phyloP scores from a whole-genome alignment of 1,284 basidiomycete species.

The Anthracocystis walkeri region DNA sequence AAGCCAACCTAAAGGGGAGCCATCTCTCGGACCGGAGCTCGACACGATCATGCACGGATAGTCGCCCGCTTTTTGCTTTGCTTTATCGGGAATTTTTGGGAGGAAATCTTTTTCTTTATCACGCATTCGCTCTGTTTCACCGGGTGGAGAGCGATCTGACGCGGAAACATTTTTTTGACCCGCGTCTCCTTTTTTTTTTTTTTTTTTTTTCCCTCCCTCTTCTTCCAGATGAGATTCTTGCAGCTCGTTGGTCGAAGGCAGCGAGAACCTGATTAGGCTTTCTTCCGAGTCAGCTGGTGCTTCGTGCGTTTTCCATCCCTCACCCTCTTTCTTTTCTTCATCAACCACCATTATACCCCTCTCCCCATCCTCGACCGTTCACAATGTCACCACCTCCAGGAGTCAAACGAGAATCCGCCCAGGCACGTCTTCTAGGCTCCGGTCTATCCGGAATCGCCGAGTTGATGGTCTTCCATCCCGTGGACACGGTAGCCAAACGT shows the following conservation, averaged over 20 bases:
- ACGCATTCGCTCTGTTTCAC: not conserved
- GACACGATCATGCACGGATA: not conserved
- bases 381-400: constrained; percentile 61
- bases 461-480: constrained; percentile 75
- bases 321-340: constrained; percentile 27
- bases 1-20: not conserved
- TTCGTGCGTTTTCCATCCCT: constrained; percentile 2
- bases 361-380: not conserved
- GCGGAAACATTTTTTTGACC: constrained; percentile 1
- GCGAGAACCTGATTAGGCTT: not conserved
- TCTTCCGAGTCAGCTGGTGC: not conserved
- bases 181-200: constrained; percentile 5
- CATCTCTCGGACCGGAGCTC: not conserved
- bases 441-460: constrained; percentile 86
- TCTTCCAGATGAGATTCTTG: not conserved
- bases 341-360: constrained; percentile 17
- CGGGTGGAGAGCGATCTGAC: no score
- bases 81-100: constrained; percentile 14
- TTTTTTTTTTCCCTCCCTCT: constrained; percentile 10
- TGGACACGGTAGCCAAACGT: constrained; percentile 94
- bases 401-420: constrained; percentile 78
- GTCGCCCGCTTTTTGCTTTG: constrained; percentile 2
- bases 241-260: no score
- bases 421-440: constrained; percentile 90
- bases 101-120: not conserved